Base-by-base conservation (phyloP, 352 stramenopile genomes). In the Pythium pyrilobum region DNA sequence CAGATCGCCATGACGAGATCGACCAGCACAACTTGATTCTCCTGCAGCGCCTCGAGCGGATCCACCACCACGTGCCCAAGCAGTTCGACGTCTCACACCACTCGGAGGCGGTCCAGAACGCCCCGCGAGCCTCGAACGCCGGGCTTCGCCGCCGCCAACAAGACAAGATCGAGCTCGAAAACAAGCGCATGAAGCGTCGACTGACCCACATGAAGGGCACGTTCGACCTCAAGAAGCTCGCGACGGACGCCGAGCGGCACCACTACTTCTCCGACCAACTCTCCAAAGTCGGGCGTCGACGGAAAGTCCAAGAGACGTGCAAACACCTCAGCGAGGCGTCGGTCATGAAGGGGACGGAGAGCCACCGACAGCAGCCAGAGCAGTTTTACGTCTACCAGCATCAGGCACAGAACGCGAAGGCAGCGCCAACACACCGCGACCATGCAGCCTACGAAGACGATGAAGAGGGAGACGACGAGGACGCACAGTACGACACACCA, bases 31-130 rank as follows among this genome's bases (percentile, higher is more conserved):
- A 88, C 29, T 45, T 71, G 29, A 54, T 78, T 0, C 39, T 88
- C 20, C 52, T 88, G 7, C 29, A 70, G 21, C 63, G 63, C 2
- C 66, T 88, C 15, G 77, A 86, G 52, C 64, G 62, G 7, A 86
- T 86, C 42, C 77, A 86, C 45, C 41, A 65, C 28, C 64, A 76
- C 25, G 7, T 84, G 0, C 77, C 74, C 12, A 82, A 81, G 53
- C 68, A 77, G 34, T 86, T 81, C 29, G 77, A 88, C 29, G 57
- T 86, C 29, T 86, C 73, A 4, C 77, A 84, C 38, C 69, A 82
- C 32, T 64, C 55, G 0, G 62, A 79, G 7, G 66, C 69, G 11
- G 54, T 81, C 20, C 53, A 74, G 18, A 73, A 67, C 25, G 71
- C 69, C 4, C 68, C 69, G 5, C 58, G 69, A 0, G 52, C 65